These are phyloP conservation scores for Cutaneotrichosporon sp. DNA, from an alignment of 1,284 basidiomycete genomes.

Conservation along the genomic window DNA sequence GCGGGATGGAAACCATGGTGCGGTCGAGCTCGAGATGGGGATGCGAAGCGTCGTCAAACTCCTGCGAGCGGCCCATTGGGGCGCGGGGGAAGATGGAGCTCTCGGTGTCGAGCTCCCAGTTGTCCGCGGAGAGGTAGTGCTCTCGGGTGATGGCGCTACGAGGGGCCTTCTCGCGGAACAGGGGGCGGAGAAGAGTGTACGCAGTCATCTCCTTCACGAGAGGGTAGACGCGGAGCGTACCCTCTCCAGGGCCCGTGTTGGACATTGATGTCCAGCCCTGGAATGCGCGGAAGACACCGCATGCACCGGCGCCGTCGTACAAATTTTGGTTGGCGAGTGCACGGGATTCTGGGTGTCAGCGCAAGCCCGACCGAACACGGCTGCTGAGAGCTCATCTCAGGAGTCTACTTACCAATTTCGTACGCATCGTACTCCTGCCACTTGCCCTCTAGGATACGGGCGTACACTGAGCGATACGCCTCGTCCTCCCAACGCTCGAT, in stretches of 20 bases:
- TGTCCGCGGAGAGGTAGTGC: constrained; percentile 53
- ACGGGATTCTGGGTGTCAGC: constrained; percentile 20
- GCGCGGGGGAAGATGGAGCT: constrained; percentile 61
- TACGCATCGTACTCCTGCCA: constrained; percentile 54
- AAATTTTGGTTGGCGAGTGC: constrained; percentile 38
- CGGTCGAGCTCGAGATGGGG: constrained; percentile 63
- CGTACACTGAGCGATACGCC: constrained; percentile 58
- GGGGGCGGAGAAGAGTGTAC: constrained; percentile 68
- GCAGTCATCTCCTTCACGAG: constrained; percentile 67
- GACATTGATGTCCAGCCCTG: constrained; percentile 63
- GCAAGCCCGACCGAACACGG: no score
- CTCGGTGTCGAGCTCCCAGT: constrained; percentile 63
- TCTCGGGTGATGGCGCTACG: constrained; percentile 21
- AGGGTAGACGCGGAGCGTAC: constrained; percentile 73
- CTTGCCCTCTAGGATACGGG: constrained; percentile 56
- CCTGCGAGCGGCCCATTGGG: constrained; percentile 59
- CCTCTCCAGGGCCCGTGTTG: constrained; percentile 60
- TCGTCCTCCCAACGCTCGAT: constrained; percentile 75
- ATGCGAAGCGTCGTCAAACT: constrained; percentile 60
- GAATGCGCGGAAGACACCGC: constrained; percentile 70
- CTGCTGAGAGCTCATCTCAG: no score
- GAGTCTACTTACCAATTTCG: constrained; percentile 33
- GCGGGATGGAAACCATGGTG: constrained; percentile 70
- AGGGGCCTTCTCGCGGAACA: constrained; percentile 54
- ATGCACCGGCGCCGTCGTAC: constrained; percentile 49